Percentiles rank a stretch among this genome's conserved stretches.
These are phyloP conservation scores for Arachis hypogaea DNA, from an alignment of 306 rosid species.

Conservation along the genomic window DNA sequence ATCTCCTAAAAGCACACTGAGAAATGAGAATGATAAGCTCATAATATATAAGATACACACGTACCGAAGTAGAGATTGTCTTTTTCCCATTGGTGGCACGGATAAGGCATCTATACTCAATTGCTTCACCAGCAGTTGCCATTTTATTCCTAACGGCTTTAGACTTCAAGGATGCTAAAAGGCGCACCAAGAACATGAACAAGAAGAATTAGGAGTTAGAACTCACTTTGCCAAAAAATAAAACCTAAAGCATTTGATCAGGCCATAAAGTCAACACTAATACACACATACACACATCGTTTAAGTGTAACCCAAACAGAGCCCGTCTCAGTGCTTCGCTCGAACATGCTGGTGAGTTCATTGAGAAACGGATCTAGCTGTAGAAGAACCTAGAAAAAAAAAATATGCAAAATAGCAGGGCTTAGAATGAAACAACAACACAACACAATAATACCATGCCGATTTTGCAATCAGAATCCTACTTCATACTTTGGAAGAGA, in stretches of 20 bases:
- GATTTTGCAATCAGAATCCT: conserved; percentile 4
- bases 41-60: conserved; percentile 28
- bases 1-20: not conserved
- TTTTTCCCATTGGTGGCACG: conserved; percentile 94
- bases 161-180: conserved; percentile 81
- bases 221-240: conserved; percentile 30
- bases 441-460: not conserved
- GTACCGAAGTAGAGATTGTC: conserved; percentile 87
- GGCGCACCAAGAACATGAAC: conserved; percentile 6
- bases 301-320: conserved; percentile 97
- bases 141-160: conserved; percentile 73
- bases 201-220: conserved; percentile 20
- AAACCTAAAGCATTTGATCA: conserved; percentile 3
- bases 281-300: conserved; percentile 64
- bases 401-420: not conserved
- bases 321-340: conserved; percentile 77
- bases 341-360: conserved; percentile 95
- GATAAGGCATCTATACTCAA: conserved; percentile 84
- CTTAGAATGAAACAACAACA: conserved; percentile 3
- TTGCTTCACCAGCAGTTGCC: conserved; percentile 61
- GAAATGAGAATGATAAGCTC: conserved; percentile 10
- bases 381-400: conserved; percentile 62
- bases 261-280: conserved; percentile 7
- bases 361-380: conserved; percentile 94
- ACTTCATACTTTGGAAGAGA: not conserved